These are phyloP conservation scores for Didymella glomerata DNA, from an alignment of 2,329 filamentous ascomycete genomes.

Conservation along the genomic window DNA sequence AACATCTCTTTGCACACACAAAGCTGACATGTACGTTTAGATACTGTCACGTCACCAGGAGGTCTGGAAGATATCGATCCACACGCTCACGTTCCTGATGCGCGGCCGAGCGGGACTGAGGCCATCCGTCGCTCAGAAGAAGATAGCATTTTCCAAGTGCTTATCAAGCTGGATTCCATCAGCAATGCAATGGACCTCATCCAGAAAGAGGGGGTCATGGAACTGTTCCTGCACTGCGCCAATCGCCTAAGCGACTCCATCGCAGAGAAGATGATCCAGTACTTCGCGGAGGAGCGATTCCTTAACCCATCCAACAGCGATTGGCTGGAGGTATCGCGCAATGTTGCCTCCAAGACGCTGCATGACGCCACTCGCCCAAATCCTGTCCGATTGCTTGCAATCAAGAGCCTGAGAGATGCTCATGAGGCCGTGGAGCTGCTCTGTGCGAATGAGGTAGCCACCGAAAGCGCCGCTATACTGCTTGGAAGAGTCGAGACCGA, in stretches of 20 bases:
- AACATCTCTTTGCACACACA: neutral
- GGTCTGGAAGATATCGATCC: slow-evolving; percentile 27
- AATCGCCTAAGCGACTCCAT: slow-evolving; percentile 70
- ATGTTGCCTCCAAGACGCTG: slow-evolving; percentile 71
- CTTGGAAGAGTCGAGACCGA: slow-evolving; percentile 70
- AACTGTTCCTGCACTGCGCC: slow-evolving; percentile 71
- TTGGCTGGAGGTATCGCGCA: slow-evolving; percentile 71
- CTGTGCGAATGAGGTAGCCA: slow-evolving; percentile 65
- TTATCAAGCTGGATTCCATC: slow-evolving; percentile 41
- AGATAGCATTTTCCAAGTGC: slow-evolving; percentile 39
- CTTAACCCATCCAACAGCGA: slow-evolving; percentile 75
- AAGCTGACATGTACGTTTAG: neutral
- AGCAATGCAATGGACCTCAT: slow-evolving; percentile 60
- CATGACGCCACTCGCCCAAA: slow-evolving; percentile 68
- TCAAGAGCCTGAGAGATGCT: slow-evolving; percentile 65
- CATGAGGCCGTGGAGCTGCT: slow-evolving; percentile 63
- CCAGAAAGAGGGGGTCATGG: slow-evolving; percentile 71
- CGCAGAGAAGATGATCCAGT: slow-evolving; percentile 69
- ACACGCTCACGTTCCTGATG: slow-evolving; percentile 20
- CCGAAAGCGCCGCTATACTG: slow-evolving; percentile 67
- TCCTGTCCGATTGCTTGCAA: slow-evolving; percentile 68
- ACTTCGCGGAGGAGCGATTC: slow-evolving; percentile 73
- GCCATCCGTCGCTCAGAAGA: slow-evolving; percentile 29
- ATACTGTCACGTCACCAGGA: slow-evolving; percentile 22
- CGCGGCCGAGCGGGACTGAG: slow-evolving; percentile 15